Evolutionary conservation across 352 stramenopile genomes (phyloP), one percentile per base, ranked within the genome.

Genomic region (Pythium chondricola): DNA sequence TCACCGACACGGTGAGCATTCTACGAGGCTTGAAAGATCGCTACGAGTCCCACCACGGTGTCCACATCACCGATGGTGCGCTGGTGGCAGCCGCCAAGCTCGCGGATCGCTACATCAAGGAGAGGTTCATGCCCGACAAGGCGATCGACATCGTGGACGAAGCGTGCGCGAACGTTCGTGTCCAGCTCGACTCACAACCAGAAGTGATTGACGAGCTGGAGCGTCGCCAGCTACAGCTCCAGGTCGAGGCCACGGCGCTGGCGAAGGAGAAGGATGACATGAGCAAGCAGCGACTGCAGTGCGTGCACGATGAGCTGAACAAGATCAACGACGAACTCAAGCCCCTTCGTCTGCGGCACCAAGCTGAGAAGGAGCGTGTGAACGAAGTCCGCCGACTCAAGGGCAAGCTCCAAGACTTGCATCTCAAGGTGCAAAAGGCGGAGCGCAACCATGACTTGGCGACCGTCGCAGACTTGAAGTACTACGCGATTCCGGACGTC

Each of bases 21-120:
- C 62, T 99, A 8, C 81, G 94, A 45, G 96, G 96, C 7, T 53
- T 99, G 6, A 97, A 96, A 43, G 85, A 97, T 37, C 71, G 83
- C n/a, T 99, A 99, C 65, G 95, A 99, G 67, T 85, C 79, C 13
- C 95, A 99, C 66, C 96, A 99, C 59, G 93, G 95, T 33, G 93
- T 99, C 0, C 74, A 86, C 26, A 98, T 99, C 53, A 69, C 74
- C 3, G 96, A 99, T 61, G 71, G 71, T 20, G 92, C 96, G 6
- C 62, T 99, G 4, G 86, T 98, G 2, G 66, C 95, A 17, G 96
- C 97, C 6, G 97, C 93, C 8, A 91, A 98, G 50, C 74, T 99
- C 6, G 90, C 89, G 4, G 75, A 95, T 49, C 85, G 91, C 10
- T 98, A 98, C 66, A 95, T 98, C 48, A 93, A 87, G 27, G 78